These are phyloP conservation scores for Theobroma cacao DNA, from an alignment of 345 rosid genomes.

Conservation along the genomic window DNA sequence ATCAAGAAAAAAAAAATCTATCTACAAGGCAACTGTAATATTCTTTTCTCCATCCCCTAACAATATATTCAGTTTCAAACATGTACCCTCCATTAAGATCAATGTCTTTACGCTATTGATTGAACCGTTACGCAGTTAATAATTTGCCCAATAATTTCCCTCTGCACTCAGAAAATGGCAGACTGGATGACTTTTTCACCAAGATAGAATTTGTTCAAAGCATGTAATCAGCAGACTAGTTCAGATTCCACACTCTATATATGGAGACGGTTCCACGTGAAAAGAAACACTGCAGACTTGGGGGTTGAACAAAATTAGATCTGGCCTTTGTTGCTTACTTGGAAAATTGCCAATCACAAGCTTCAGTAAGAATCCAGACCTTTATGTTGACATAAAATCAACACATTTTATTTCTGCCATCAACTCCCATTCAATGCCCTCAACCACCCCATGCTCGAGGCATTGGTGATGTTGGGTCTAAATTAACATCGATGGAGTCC, in stretches of 20 bases:
- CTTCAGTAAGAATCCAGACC: neutral
- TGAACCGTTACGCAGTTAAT: neutral
- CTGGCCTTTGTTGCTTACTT: neutral
- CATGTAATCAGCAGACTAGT: neutral
- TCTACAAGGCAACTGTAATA: too few relatives aligned
- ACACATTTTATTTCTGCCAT: neutral
- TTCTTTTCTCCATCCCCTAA: too few relatives aligned
- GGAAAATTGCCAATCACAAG: neutral
- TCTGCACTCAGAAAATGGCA: neutral
- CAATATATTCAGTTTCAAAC: too few relatives aligned
- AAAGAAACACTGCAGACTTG: neutral
- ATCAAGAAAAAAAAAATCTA: too few relatives aligned
- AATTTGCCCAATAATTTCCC: neutral
- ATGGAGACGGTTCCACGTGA: neutral
- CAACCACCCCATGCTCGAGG: neutral
- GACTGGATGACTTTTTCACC: neutral
- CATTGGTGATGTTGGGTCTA: neutral
- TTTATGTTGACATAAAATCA: neutral
- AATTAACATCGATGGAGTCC: too few relatives aligned
- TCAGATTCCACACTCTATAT: too few relatives aligned
- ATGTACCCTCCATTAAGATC: too few relatives aligned
- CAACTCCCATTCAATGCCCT: neutral
- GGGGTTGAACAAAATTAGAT: neutral
- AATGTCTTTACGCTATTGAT: too few relatives aligned
- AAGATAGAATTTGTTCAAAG: neutral